Evolutionary conservation across 2,329 filamentous ascomycete genomes (phyloP).

Genomic region (Aspergillus brasiliensis): DNA sequence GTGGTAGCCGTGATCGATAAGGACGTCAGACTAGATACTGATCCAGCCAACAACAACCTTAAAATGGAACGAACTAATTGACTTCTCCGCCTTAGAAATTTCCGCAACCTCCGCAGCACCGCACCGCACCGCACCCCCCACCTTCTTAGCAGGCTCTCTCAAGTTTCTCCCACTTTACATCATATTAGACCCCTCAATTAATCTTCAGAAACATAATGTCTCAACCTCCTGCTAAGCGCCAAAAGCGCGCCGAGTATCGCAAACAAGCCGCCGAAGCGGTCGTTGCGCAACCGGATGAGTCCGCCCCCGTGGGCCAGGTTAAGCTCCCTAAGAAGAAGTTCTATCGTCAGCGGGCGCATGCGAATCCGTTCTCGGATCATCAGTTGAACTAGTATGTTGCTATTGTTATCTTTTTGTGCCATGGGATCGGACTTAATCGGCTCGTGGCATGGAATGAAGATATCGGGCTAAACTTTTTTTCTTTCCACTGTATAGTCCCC

Average conservation of each 20-base stretch:
- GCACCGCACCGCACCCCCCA: neutral
- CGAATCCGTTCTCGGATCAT: conserved; percentile 98
- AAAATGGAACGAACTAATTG: too few relatives aligned
- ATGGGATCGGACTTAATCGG: too few relatives aligned
- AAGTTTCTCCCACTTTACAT: neutral
- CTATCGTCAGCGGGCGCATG: conserved; percentile 93
- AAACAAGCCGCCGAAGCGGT: conserved; percentile 45
- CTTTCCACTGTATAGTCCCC: conserved; percentile 61
- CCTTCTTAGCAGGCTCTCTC: neutral
- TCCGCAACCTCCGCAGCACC: neutral
- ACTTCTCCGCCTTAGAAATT: conserved; percentile 5
- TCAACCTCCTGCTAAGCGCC: conserved; percentile 15
- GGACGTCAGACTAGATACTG: neutral
- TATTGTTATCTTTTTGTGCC: neutral
- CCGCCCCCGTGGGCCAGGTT: conserved; percentile 41
- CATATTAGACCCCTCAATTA: neutral
- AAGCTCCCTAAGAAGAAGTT: conserved; percentile 90
- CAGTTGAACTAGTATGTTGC: conserved; percentile 75
- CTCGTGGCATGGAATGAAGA: neutral
- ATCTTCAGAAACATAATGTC: conserved; percentile 1
- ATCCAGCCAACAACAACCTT: neutral
- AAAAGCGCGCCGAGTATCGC: conserved; percentile 69
- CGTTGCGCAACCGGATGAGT: conserved; percentile 23
- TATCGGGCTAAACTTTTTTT: neutral
- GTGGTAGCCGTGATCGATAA: neutral